A percentile compares a stretch with the other conserved stretches of the same genome.
phyloP scores from a whole-genome alignment of 495 filamentous ascomycete genomes.

The Chaetomidium leptoderma region DNA sequence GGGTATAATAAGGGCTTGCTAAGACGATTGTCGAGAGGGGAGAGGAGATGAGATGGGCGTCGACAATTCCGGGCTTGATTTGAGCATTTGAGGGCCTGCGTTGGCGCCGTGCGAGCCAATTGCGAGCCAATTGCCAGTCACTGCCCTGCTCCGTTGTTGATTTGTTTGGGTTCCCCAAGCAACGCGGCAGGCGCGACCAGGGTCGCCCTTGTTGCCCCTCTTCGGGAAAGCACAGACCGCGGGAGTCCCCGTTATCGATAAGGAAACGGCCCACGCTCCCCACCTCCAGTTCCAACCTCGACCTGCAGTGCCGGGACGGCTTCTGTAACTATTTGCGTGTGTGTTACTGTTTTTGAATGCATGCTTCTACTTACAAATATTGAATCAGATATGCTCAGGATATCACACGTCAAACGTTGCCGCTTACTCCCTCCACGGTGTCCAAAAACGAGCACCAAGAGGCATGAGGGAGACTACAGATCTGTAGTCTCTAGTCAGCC shows the following conservation, averaged over 20 bases:
- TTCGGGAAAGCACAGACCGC: constrained; percentile 1
- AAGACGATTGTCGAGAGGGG: constrained; percentile 9
- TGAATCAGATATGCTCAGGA: too few species aligned
- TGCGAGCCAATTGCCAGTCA: constrained; percentile 23
- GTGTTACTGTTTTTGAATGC: too few species aligned
- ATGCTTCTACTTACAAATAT: too few species aligned
- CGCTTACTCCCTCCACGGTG: too few species aligned
- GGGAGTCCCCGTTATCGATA: constrained; percentile 12
- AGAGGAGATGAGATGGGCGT: constrained; percentile 3
- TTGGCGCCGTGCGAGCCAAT: constrained; percentile 28
- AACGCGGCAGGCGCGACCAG: constrained; percentile 25
- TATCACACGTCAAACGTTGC: too few species aligned
- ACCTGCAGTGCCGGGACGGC: background rate
- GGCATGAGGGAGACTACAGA: too few species aligned
- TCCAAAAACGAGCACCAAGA: too few species aligned
- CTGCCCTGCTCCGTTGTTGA: constrained; percentile 25
- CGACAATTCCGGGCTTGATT: background rate
- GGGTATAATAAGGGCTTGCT: constrained; percentile 27
- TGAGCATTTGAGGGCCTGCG: constrained; percentile 17
- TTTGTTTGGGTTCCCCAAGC: constrained; percentile 29
- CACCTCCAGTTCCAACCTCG: background rate
- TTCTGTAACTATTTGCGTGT: too few species aligned
- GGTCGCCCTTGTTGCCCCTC: constrained; percentile 10
- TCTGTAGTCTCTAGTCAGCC: too few species aligned
- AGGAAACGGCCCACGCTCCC: background rate